Base-by-base conservation (phyloP, 2,329 filamentous ascomycete genomes). In the Aspergillus neotritici region DNA sequence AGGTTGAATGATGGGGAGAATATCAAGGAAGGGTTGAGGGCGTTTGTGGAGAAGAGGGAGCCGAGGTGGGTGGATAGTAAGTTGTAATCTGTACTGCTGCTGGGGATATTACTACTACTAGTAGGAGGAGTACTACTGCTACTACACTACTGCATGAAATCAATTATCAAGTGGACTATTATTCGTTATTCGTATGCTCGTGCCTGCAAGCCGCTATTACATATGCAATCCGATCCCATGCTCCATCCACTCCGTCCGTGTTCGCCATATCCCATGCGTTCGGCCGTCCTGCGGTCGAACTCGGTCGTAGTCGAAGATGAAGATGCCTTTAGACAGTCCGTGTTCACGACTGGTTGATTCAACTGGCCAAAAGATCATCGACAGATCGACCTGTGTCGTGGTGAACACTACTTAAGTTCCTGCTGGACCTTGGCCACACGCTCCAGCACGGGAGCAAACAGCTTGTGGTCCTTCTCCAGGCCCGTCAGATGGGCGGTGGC, bases 401-500 rank as follows among this genome's bases (percentile, higher is more conserved):
- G 35, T 21, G 31, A 31, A 29, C 8, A 53, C 43, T 64, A 70
- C 57, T 68, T 69, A 47, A 62, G 57, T 40, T 68, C 69, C 31
- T 60, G 59, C 71, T 96, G 88, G 25, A 97, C 90, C 65, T 84
- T 86, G 71, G 85, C 78, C 45, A 97, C 89, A 45, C 91, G 75
- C 58, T 85, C 75, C 36, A 89, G 77, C 29, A 96, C 79, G 61
- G 82, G 77, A 46, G 79, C 71, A 70, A 83, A 94, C 44, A 97
- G 78, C 62, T 87, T 84, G 63, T 97, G 87, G 16, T 68, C 73
- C 47, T 80, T 71, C 57, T 88, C 81, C 44, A 98, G 76, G 32
- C 89, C 89, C 55, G 87, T 94, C 51, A 98, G 79, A 68, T 91
- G 79, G 63, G 75, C 72, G 35, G 91, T 87, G 7, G 91, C 86